Base-by-base conservation (phyloP, 192 early-diverging fungal species). In the Lunasporangiospora selenospora region DNA sequence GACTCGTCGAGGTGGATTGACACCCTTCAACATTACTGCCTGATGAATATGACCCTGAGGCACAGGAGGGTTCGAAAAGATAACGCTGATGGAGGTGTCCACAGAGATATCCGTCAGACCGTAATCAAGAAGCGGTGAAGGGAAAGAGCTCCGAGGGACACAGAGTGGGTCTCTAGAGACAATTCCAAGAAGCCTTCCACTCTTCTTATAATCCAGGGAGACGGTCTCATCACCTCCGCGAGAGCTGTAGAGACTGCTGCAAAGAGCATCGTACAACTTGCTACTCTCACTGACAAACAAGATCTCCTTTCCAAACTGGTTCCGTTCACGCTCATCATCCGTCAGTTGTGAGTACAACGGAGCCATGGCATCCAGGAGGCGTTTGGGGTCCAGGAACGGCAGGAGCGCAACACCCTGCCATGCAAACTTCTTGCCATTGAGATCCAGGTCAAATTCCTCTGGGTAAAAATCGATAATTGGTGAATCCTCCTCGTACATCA, bases 401-500 rank as follows among this genome's bases (percentile, higher is more conserved):
- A 99, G 85, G 49, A 96, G 84, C 12, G 90, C 94, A 10, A 99
- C 93, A 67, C 84, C 92, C 77, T 92, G 89, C 97, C 97, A 99
- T 51, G 91, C 83, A 49, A 85, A 90, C 77, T 95, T 96, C 67
- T 98, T 97, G 57, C 96, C 97, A 66, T 99, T 95, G 62, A 96
- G 80, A 76, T 98, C 96, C 30, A 93, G 77, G 45, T 91, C 88
- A 65, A 99, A 98, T 24, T 93, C 86, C 4, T 76, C 80, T 5
- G 97, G 97, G 57, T 99, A 99, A 64, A 98, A 99, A 67, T 98
- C 95, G 51, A 93, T 83, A 53, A 99, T 97, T 5, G 92, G 92
- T 18, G 94, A 96, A 23, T 83, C 77, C 29, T 77, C 73, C 54
- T 88, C 85, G 4, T 84, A 92, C 96, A 99, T 98, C 41, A 99